A percentile compares a stretch with the other conserved stretches of the same genome.
Conservation (phyloP, 140 eudicot genomes). For the Anethum foeniculum region DNA sequence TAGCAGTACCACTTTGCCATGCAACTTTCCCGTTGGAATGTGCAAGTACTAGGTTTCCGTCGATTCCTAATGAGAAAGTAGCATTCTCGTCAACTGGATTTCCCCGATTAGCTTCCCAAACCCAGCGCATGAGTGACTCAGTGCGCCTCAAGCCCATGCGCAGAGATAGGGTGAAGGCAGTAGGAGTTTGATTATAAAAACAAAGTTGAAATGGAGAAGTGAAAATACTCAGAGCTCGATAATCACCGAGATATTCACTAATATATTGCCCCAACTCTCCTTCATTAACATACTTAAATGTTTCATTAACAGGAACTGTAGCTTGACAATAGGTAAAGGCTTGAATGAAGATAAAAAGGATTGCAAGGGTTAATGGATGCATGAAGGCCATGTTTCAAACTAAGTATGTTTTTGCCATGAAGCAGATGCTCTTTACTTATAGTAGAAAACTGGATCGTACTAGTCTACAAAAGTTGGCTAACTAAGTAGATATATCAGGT, state of each 20-base stretch:
- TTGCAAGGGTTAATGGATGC: neutral
- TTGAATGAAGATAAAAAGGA: neutral
- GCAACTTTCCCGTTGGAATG: slow-evolving; percentile 1
- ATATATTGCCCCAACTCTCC: neutral
- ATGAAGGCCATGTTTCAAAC: neutral
- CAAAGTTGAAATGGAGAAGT: slow-evolving; percentile 1
- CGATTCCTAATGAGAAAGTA: neutral
- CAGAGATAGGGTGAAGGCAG: neutral
- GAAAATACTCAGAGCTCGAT: neutral
- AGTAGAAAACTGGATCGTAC: neutral
- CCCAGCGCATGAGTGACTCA: slow-evolving; percentile 2
- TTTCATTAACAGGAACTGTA: neutral
- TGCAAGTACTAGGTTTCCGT: neutral
- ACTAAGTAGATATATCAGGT: too few relatives aligned
- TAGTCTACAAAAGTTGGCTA: neutral
- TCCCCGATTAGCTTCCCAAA: neutral
- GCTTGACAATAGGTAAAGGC: neutral
- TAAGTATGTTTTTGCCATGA: neutral
- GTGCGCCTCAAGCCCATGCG: slow-evolving; percentile 3
- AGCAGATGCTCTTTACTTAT: neutral
- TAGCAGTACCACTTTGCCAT: slow-evolving; percentile 2
- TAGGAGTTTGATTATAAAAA: neutral
- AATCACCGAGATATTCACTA: neutral
- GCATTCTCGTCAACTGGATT: neutral
- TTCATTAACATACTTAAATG: neutral